Evolutionary conservation across 345 rosid genomes (phyloP), one percentile per base, ranked within the genome.

Genomic region (Rhizophora mangle): DNA sequence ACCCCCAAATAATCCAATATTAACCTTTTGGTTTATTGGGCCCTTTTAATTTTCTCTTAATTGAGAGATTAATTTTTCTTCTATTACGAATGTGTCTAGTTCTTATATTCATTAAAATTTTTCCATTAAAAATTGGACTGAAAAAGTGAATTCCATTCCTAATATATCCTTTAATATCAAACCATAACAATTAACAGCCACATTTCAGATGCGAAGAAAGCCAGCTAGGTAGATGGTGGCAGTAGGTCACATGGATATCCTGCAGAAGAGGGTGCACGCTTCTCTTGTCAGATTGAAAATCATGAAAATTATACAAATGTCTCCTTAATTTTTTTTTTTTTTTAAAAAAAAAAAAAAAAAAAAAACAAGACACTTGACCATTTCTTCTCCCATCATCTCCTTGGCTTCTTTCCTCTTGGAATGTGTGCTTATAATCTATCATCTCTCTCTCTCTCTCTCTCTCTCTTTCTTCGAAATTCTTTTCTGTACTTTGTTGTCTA

Each of bases 171-270:
- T 11, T 11, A 39, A 39, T 39, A 39, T 39, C 47, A 39, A 39
- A 39, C 3, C 11, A 22, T 55, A 8, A 55, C 29, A 55, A 55
- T 18, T 55, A 26, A 55, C 29, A 22, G 27, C 11, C 15, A 3
- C 31, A 29, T 16, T 47, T 31, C 3, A 30, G 56, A 36, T 49
- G 16, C 37, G 57, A 63, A 61, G 60, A 5, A 63, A 11, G n/a
- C 30, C 7, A 69, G 74, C 71, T 24, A 37, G 72, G 76, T 76
- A 76, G 53, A 60, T 61, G 79, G 75, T 78, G 84, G 75, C 91
- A 86, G 89, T 31, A 82, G 75, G 80, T 85, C 94, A 85, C 94
- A 83, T 86, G 94, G 85, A 83, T 68, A 77, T 64, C 47, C 68
- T 68, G 72, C 81, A 77, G 79, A 72, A 61, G 74, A 54, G 71